Percentiles rank a stretch among this genome's conserved stretches.
These are phyloP conservation scores for Trichomonas vaginalis DNA, from an alignment of 208 protist genomes.

Conservation along the genomic window DNA sequence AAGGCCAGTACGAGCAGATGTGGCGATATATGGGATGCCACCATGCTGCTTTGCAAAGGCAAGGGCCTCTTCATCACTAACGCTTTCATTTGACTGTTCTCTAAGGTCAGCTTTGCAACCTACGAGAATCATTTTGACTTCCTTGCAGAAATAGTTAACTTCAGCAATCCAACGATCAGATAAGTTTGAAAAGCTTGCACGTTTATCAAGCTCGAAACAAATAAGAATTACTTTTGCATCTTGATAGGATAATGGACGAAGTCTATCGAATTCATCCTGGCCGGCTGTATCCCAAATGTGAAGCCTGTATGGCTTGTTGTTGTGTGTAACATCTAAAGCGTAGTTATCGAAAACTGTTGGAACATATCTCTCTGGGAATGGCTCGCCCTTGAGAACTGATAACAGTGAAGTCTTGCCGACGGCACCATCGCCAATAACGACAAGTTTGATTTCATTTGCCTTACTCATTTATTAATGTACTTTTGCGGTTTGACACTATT, in stretches of 20 bases:
- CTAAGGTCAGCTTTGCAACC: background rate
- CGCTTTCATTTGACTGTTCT: background rate
- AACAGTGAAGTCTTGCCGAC: slow-evolving; percentile 59
- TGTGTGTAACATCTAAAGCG: slow-evolving; percentile 23
- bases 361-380: slow-evolving; percentile 47
- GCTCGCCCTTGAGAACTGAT: slow-evolving; percentile 41
- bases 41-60: background rate
- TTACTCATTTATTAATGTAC: background rate
- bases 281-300: slow-evolving; percentile 37
- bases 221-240: slow-evolving; percentile 26
- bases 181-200: background rate
- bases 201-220: slow-evolving; percentile 27
- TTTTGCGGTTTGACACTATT: background rate
- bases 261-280: slow-evolving; percentile 33
- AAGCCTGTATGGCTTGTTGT: slow-evolving; percentile 11
- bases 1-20: background rate
- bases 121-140: slow-evolving; percentile 9
- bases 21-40: background rate
- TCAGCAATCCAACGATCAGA: slow-evolving; percentile 2
- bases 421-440: slow-evolving; percentile 60
- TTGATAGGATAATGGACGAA: slow-evolving; percentile 30
- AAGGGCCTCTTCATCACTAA: background rate
- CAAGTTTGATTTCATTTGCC: slow-evolving; percentile 43
- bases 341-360: slow-evolving; percentile 40
- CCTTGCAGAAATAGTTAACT: slow-evolving; percentile 14